These are phyloP conservation scores for Agaricus bisporus DNA, from an alignment of 768 basidiomycete genomes.

Conservation along the genomic window DNA sequence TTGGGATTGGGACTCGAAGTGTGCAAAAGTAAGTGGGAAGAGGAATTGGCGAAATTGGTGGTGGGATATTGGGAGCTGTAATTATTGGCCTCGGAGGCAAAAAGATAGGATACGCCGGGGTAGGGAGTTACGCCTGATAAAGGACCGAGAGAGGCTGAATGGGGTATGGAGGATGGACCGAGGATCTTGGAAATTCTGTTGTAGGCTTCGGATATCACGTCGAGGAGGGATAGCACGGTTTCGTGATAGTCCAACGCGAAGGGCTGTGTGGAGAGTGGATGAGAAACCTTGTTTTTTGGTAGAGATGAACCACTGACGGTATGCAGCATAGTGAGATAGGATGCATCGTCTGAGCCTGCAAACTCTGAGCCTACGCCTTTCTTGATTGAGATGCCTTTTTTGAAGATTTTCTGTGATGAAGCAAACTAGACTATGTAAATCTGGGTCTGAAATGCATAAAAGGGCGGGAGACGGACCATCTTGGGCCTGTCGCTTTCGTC, in stretches of 20 bases:
- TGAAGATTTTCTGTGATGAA: constrained; percentile 46
- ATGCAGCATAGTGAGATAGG: constrained; percentile 69
- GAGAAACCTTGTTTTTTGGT: background rate
- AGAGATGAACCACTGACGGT: constrained; percentile 44
- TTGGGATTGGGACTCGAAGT: constrained; percentile 31
- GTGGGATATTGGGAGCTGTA: constrained; percentile 7
- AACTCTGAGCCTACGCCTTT: constrained; percentile 48
- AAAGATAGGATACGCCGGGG: constrained; percentile 79
- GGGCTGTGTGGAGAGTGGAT: constrained; percentile 43
- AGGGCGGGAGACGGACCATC: constrained; percentile 42
- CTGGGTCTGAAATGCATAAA: background rate
- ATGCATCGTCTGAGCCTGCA: constrained; percentile 55
- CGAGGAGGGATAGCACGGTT: constrained; percentile 80
- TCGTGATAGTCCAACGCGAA: constrained; percentile 88
- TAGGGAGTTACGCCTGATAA: constrained; percentile 71
- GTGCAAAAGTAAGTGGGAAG: constrained; percentile 14
- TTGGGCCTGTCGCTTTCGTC: constrained; percentile 70
- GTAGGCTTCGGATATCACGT: constrained; percentile 86
- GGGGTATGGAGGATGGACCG: constrained; percentile 73
- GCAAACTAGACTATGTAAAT: background rate
- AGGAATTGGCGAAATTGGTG: constrained; percentile 7
- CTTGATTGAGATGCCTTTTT: constrained; percentile 41
- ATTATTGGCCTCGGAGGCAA: constrained; percentile 37
- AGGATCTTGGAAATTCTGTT: constrained; percentile 80
- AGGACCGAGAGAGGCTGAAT: constrained; percentile 67